A percentile compares a stretch with the other conserved stretches of the same genome.
phyloP scores from a whole-genome alignment of 352 stramenopile species.

The Pythium scleroteichum region DNA sequence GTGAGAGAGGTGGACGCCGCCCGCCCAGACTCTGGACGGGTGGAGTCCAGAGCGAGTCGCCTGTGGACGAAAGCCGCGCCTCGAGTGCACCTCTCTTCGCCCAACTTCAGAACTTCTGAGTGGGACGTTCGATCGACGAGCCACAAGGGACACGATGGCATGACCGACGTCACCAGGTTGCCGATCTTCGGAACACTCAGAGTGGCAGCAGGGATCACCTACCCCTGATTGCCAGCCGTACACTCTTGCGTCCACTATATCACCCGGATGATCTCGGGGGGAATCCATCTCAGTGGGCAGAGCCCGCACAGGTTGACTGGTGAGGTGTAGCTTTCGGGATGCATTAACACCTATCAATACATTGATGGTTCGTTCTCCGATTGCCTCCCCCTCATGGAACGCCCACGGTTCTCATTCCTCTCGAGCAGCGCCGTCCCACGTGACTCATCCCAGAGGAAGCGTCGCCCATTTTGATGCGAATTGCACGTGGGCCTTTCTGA shows the following conservation, averaged over 20 bases:
- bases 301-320: neutral
- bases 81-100: too few relatives aligned
- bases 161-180: slow-evolving; percentile 1
- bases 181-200: neutral
- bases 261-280: too few relatives aligned
- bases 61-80: too few relatives aligned
- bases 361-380: neutral
- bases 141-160: slow-evolving; percentile 2
- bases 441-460: too few relatives aligned
- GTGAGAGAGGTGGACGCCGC: too few relatives aligned
- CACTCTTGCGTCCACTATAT: slow-evolving; percentile 27
- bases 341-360: neutral
- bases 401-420: neutral
- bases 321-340: too few relatives aligned
- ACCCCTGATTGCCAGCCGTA: slow-evolving; percentile 8
- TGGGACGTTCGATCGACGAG: neutral
- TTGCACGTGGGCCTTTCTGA: too few relatives aligned
- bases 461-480: too few relatives aligned
- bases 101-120: too few relatives aligned
- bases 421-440: neutral
- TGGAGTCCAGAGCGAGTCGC: too few relatives aligned
- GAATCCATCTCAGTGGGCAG: slow-evolving; percentile 5
- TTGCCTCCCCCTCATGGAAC: too few relatives aligned
- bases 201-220: neutral
- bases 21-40: too few relatives aligned